Base-by-base conservation (phyloP, 805 yeast genomes). In the Sugiyamaella valdiviana region DNA sequence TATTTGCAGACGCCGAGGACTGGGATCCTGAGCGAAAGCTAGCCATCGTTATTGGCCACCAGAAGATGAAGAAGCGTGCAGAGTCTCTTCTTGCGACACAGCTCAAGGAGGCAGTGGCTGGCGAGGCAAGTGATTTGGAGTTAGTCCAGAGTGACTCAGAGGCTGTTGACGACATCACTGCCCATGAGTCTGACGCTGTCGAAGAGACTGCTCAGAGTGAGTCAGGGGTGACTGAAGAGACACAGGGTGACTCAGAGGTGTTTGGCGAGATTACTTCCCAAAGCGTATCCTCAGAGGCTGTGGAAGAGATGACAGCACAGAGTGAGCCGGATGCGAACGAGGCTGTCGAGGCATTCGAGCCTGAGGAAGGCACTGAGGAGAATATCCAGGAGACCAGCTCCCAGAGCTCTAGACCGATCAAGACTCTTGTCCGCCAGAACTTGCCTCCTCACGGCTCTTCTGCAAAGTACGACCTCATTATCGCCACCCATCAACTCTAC, bases 31-130 rank as follows among this genome's bases (percentile, higher is more conserved):
- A 67, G 16, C 68, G 70, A 12, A 86, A 86, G 57, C 88, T 86
- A 36, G 80, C 85, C 0, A 85, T 83, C 20, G 75, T 90, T 15
- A 70, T 82, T 16, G 93, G 96, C 1, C 70, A 73, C 42, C 66
- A 78, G 36, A 82, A 80, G 38, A 89, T 93, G 97, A 78, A 78
- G 56, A 76, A 80, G 45, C 72, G 95, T 45, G 96, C 97, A 0
- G 85, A 82, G 64, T 70, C 85, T 20, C 65, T 91, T 15, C 67
- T 91, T 42, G 79, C 87, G 39, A 71, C 93, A 56, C 95, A 87
- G 61, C 40, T 70, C 39, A 36, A 54, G 10, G 58, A 53, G 32
- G 39, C 17, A n/a, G n/a, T n/a, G n/a, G n/a, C n/a, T n/a, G n/a
- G n/a, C n/a, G n/a, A n/a, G n/a, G n/a, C 39, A 17, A 15, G 12